phyloP scores from a whole-genome alignment of 371 early-diverging fungal genomes.

The Thermomucor indicae-seudaticae region DNA sequence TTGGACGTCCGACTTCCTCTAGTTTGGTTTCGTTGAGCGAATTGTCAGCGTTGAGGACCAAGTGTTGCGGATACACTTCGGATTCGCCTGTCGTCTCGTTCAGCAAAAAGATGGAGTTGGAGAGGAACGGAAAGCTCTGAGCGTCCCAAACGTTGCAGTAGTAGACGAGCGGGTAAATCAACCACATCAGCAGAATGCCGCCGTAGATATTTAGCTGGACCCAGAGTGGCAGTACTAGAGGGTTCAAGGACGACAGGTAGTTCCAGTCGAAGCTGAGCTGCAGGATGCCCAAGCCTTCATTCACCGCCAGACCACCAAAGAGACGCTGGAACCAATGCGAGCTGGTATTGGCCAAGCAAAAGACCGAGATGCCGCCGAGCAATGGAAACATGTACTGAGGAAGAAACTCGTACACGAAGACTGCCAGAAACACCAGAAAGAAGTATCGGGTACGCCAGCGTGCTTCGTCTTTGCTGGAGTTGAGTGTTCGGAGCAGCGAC shows the following conservation, averaged over 20 bases:
- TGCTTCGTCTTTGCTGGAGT: constrained; percentile 52
- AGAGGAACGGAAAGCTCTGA: constrained; percentile 39
- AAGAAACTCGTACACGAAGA: constrained; percentile 43
- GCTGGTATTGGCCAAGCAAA: constrained; percentile 34
- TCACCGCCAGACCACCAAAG: constrained; percentile 42
- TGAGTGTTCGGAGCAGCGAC: constrained; percentile 73
- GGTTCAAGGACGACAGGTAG: constrained; percentile 42
- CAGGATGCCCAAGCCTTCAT: constrained; percentile 49
- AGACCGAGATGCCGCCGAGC: constrained; percentile 46
- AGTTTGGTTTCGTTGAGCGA: constrained; percentile 28
- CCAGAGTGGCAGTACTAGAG: constrained; percentile 67
- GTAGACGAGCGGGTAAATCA: constrained; percentile 34
- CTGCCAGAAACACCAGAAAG: constrained; percentile 34
- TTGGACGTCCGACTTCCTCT: constrained; percentile 32
- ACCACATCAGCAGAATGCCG: constrained; percentile 34
- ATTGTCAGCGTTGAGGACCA: constrained; percentile 33
- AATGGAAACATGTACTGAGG: constrained; percentile 46
- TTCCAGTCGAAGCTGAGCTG: constrained; percentile 53
- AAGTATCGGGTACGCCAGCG: constrained; percentile 60
- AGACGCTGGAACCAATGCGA: constrained; percentile 48
- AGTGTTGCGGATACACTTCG: constrained; percentile 30
- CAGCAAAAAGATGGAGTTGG: constrained; percentile 29
- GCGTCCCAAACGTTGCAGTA: constrained; percentile 45
- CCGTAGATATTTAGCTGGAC: constrained; percentile 35
- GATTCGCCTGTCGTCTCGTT: constrained; percentile 20